Evolutionary conservation across 345 rosid genomes (phyloP).

Genomic region (Citrus unshiu): DNA sequence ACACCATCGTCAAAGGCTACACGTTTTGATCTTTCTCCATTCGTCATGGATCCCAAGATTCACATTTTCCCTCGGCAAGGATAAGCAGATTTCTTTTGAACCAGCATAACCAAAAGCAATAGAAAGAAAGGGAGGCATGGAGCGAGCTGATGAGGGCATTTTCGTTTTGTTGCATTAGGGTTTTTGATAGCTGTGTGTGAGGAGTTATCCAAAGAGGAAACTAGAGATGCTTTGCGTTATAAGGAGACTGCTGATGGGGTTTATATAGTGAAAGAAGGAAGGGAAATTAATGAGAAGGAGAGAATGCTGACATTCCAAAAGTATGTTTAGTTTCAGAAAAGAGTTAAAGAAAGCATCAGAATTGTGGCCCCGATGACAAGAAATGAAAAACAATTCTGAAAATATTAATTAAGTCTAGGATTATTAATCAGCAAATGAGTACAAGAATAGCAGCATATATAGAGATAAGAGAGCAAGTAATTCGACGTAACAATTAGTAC

Average conservation of each 20-base stretch:
- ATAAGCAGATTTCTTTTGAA: not conserved
- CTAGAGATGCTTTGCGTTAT: not conserved
- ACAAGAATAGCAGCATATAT: conserved; percentile 10
- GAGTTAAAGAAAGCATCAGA: conserved; percentile 11
- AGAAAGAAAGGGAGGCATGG: conserved; percentile 3
- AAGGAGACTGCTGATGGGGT: conserved; percentile 4
- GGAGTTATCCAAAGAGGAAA: conserved; percentile 17
- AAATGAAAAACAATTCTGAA: not conserved
- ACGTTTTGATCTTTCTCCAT: not conserved
- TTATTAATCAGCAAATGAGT: not conserved
- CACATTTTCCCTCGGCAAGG: not conserved
- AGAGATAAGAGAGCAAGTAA: conserved; percentile 1
- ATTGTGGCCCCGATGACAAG: conserved; percentile 6
- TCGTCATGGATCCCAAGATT: not conserved
- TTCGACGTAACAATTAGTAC: conserved; percentile 20
- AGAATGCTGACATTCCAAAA: conserved; percentile 34
- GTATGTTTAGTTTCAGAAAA: conserved; percentile 14
- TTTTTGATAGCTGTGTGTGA: not conserved
- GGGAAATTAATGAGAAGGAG: conserved; percentile 17
- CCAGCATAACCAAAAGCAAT: not conserved
- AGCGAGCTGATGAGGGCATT: not conserved
- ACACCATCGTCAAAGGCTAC: conserved; percentile 24
- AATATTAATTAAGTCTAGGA: not conserved
- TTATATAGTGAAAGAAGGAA: conserved; percentile 14
- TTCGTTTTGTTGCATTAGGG: not conserved